These are phyloP conservation scores for Amanita subjunquillea DNA, from an alignment of 768 basidiomycete species.

Conservation along the genomic window DNA sequence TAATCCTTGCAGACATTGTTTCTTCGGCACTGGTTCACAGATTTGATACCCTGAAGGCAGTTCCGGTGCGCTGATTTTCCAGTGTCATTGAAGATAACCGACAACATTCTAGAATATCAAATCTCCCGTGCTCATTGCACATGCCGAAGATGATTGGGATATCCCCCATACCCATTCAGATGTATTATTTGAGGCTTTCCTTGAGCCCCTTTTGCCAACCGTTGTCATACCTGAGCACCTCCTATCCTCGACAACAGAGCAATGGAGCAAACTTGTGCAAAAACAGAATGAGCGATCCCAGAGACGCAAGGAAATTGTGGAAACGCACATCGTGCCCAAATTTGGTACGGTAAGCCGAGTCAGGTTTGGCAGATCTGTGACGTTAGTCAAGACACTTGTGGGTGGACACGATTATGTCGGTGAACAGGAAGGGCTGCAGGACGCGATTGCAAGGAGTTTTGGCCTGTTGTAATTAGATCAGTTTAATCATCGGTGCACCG, in stretches of 20 bases:
- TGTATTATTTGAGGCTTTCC: conserved; percentile 59
- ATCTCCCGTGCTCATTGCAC: conserved; percentile 61
- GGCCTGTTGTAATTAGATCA: conserved; percentile 9
- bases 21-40: conserved; percentile 34
- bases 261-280: conserved; percentile 33
- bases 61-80: conserved; percentile 36
- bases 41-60: conserved; percentile 54
- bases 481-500: no score
- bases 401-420: conserved; percentile 59
- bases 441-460: conserved; percentile 38
- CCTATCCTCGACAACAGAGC: conserved; percentile 18
- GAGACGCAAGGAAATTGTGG: conserved; percentile 34
- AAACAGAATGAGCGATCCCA: conserved; percentile 29
- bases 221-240: conserved; percentile 19
- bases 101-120: conserved; percentile 46
- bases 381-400: conserved; percentile 48
- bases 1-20: conserved; percentile 32
- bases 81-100: neutral
- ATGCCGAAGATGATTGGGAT: conserved; percentile 71
- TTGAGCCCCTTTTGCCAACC: conserved; percentile 53
- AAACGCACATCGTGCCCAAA: conserved; percentile 32
- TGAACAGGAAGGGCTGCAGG: conserved; percentile 64
- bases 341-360: conserved; percentile 48
- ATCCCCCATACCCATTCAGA: conserved; percentile 71
- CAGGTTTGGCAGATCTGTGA: conserved; percentile 34